Conservation (phyloP, 495 filamentous ascomycete genomes). For the Aspergillus nanangensis region DNA sequence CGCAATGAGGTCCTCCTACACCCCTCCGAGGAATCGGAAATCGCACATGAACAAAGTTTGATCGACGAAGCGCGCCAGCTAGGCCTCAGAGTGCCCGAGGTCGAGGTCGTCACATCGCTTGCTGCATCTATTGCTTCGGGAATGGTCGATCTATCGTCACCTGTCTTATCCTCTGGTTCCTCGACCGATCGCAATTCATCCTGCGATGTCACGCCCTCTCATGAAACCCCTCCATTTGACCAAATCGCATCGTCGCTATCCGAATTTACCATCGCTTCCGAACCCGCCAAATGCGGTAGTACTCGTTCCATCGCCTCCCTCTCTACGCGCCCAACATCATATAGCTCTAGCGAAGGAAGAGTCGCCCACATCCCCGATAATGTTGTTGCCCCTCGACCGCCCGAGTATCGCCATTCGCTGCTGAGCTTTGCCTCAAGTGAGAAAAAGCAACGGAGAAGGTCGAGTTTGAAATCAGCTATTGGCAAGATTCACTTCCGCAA, state of each 20-base stretch:
- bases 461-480: constrained; percentile 36
- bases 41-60: constrained; percentile 30
- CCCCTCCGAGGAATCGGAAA: constrained; percentile 31
- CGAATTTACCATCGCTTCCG: constrained; percentile 34
- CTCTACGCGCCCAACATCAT: constrained; percentile 40
- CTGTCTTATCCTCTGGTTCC: constrained; percentile 33
- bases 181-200: constrained; percentile 36
- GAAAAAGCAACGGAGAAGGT: constrained; percentile 30
- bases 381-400: constrained; percentile 1
- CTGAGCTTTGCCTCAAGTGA: constrained; percentile 28
- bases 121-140: constrained; percentile 37
- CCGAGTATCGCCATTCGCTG: constrained; percentile 23
- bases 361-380: constrained; percentile 7
- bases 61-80: constrained; percentile 36
- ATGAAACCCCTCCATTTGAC: constrained; percentile 26
- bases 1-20: constrained; percentile 34
- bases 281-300: constrained; percentile 29
- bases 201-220: constrained; percentile 25
- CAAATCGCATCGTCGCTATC: constrained; percentile 32
- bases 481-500: constrained; percentile 38
- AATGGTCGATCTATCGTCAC: constrained; percentile 33
- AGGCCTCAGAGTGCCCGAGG: constrained; percentile 34
- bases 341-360: constrained; percentile 35
- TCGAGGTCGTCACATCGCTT: constrained; percentile 35
- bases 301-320: constrained; percentile 38